Evolutionary conservation across 176 grass and related monocot species (phyloP), one percentile per base, ranked within the genome.

Genomic region (Oryza nivara): DNA sequence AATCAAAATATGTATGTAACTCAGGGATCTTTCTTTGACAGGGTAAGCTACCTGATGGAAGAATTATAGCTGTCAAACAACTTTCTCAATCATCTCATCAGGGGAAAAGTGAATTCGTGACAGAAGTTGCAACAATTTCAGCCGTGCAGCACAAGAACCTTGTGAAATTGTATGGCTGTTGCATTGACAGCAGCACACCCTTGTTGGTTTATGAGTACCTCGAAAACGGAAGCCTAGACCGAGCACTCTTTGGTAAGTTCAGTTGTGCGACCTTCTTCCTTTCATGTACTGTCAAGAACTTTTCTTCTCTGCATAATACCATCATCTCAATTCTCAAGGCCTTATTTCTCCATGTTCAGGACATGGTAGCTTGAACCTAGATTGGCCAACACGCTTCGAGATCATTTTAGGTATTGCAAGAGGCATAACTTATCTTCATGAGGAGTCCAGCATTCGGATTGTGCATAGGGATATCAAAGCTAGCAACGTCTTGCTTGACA

Each of bases 141-240:
- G 23, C 67, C 3, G 78, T 94, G 45, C 82, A 95, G 78, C 83
- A 67, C 85, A 35, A 71, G 17, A 82, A 93, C 69, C 81, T 52
- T 75, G 89, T 87, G 80, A 80, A 88, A 74, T 47, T 90, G 48
- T 67, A 78, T 43, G 91, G 88, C 40, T 93, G 88, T 35, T 93
- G 91, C 56, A 82, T 92, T 34, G 86, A 92, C 70, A 79, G 73
- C 52, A 92, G 78, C 7, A 83, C 65, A 0, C 80, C 66, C 5
- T 81, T 92, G 43, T 32, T 96, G 43, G 93, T 96, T 4, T 96
- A 96, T 44, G 91, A 96, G 54, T 96, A 89, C 52, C 75, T 91
- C 9, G 93, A 92, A 74, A 89, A 92, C 60, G 75, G 86, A 78
- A 96, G 93, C 51, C 88, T 96, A 0, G 93, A 96, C 80, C 86